A percentile compares a stretch with the other conserved stretches of the same genome.
These are phyloP conservation scores for Tremellales sp. DNA, from an alignment of 1,284 basidiomycete species.

Conservation along the genomic window DNA sequence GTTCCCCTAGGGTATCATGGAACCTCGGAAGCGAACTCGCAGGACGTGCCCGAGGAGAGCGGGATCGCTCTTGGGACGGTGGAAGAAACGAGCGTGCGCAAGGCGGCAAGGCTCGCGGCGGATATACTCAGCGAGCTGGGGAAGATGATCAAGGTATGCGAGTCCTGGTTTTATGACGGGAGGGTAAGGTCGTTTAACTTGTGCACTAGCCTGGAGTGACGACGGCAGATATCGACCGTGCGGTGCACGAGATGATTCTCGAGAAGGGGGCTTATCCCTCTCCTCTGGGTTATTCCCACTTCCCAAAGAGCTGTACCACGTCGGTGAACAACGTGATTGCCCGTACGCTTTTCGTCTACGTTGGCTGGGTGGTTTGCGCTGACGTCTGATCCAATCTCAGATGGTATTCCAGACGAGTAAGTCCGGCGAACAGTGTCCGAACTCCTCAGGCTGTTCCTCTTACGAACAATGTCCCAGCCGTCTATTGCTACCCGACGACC, in stretches of 20 bases:
- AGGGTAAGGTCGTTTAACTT: slow-evolving; percentile 6
- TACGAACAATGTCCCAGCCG: slow-evolving; percentile 55
- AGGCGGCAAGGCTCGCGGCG: slow-evolving; percentile 61
- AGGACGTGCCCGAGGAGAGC: slow-evolving; percentile 44
- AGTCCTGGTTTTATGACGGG: slow-evolving; percentile 18
- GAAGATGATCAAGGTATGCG: slow-evolving; percentile 59
- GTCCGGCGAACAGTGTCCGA: background rate
- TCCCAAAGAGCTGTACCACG: slow-evolving; percentile 83
- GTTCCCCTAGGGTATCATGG: slow-evolving; percentile 40
- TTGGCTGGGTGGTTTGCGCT: background rate
- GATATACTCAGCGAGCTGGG: slow-evolving; percentile 60
- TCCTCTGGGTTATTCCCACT: slow-evolving; percentile 73
- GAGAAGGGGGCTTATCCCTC: slow-evolving; percentile 77
- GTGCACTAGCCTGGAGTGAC: slow-evolving; percentile 63
- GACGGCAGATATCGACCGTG: slow-evolving; percentile 66
- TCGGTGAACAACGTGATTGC: slow-evolving; percentile 64
- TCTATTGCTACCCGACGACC: slow-evolving; percentile 71
- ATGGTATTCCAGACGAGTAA: slow-evolving; percentile 40
- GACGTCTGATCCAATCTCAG: slow-evolving; percentile 20
- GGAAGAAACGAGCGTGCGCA: slow-evolving; percentile 59
- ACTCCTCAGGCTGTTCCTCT: background rate
- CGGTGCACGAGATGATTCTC: slow-evolving; percentile 67
- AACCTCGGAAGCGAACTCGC: slow-evolving; percentile 56
- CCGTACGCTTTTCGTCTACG: slow-evolving; percentile 29
- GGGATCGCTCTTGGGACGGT: slow-evolving; percentile 58